Conservation (phyloP, 179 eudicot genomes). For the Beta corolliflora region DNA sequence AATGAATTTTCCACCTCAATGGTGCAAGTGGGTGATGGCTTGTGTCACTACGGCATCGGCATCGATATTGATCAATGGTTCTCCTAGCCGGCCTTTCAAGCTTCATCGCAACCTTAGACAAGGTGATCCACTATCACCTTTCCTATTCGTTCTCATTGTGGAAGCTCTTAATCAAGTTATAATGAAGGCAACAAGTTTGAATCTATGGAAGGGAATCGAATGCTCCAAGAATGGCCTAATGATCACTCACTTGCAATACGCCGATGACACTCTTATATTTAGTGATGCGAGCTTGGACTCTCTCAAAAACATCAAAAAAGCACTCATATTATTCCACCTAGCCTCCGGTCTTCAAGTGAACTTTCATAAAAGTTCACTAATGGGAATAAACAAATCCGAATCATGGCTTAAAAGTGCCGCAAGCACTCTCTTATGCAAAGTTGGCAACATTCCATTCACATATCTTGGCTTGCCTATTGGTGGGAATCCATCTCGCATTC, state of each 20-base stretch:
- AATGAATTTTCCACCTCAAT: background rate
- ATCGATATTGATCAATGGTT: background rate
- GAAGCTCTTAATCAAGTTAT: background rate
- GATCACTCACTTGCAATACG: background rate
- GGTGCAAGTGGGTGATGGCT: background rate
- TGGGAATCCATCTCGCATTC: too few species aligned
- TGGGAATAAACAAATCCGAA: too few species aligned
- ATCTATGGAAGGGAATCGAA: background rate
- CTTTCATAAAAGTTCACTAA: too few species aligned
- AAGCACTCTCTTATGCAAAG: too few species aligned
- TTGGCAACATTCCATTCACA: too few species aligned
- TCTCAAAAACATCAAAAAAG: background rate
- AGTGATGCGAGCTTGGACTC: background rate
- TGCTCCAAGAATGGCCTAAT: background rate
- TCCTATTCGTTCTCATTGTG: background rate
- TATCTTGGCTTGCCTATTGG: too few species aligned
- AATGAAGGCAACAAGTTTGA: background rate
- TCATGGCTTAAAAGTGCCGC: too few species aligned
- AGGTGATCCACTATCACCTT: background rate
- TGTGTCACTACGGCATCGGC: background rate
- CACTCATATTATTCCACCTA: too few species aligned
- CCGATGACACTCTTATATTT: background rate
- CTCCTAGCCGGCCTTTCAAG: background rate
- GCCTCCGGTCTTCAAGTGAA: too few species aligned
- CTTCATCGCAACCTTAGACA: background rate